These are phyloP conservation scores for Aspergillus spinulosporus DNA, from an alignment of 2,329 filamentous ascomycete species.

Conservation along the genomic window DNA sequence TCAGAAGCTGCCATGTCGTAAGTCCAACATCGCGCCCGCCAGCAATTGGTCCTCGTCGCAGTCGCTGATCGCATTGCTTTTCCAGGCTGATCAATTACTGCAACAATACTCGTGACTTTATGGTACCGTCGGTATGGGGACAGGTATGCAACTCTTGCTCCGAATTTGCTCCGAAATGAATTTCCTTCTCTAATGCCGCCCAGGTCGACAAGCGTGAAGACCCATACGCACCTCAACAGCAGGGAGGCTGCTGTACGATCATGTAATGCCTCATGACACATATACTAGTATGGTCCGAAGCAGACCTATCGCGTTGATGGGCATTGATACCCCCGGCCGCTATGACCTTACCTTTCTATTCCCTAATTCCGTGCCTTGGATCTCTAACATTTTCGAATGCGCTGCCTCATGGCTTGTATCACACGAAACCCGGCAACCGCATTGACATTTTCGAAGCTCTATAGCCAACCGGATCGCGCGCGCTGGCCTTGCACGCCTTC, in stretches of 20 bases:
- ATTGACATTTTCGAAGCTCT: slow-evolving; percentile 16
- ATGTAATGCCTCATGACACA: slow-evolving; percentile 64
- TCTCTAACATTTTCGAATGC: slow-evolving; percentile 18
- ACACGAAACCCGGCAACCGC: slow-evolving; percentile 8
- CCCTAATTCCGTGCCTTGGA: slow-evolving; percentile 22
- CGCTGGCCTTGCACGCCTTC: slow-evolving; percentile 27
- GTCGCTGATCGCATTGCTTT: slow-evolving; percentile 15
- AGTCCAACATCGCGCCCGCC: slow-evolving; percentile 34
- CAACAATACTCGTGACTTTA: slow-evolving; percentile 96
- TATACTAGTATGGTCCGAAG: slow-evolving; percentile 26
- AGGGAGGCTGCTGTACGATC: slow-evolving; percentile 86
- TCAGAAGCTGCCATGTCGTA: slow-evolving; percentile 88
- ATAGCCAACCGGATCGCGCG: slow-evolving; percentile 20
- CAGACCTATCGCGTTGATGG: slow-evolving; percentile 23
- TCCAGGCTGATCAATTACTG: slow-evolving; percentile 93
- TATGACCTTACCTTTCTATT: slow-evolving; percentile 24
- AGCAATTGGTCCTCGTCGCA: slow-evolving; percentile 6
- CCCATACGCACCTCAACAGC: slow-evolving; percentile 93
- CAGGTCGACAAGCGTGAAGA: slow-evolving; percentile 91
- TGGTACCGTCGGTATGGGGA: slow-evolving; percentile 97
- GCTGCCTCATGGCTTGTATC: slow-evolving; percentile 11
- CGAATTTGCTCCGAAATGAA: neutral
- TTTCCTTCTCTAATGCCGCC: slow-evolving; percentile 11
- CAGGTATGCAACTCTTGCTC: slow-evolving; percentile 51
- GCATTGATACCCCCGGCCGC: slow-evolving; percentile 23